Percentiles rank a stretch among this genome's conserved stretches.
Evolutionary conservation across 768 basidiomycete genomes (phyloP).

Genomic region (Phlegmacium glaucopus): DNA sequence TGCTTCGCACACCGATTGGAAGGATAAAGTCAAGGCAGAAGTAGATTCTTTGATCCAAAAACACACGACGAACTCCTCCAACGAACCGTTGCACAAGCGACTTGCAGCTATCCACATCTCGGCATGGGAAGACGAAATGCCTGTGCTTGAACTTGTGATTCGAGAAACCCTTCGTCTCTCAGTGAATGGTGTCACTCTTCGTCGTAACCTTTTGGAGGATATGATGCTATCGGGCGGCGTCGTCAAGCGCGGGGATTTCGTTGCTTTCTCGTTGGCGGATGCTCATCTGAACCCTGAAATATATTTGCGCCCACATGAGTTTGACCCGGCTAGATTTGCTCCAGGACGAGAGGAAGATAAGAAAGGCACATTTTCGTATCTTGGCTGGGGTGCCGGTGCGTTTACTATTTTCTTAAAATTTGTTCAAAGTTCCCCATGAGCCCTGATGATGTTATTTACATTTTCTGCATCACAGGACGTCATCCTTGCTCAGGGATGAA

Average conservation of each 20-base stretch:
- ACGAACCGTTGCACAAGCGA: constrained; percentile 30
- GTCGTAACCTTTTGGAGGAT: constrained; percentile 32
- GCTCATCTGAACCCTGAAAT: constrained; percentile 33
- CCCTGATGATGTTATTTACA: not conserved
- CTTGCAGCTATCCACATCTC: constrained; percentile 31
- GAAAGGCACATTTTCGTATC: constrained; percentile 26
- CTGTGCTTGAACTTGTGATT: constrained; percentile 32
- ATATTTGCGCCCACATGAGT: constrained; percentile 31
- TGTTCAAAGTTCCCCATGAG: too few species aligned
- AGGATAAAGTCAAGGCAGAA: constrained; percentile 28
- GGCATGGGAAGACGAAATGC: constrained; percentile 42
- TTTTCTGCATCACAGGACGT: constrained; percentile 22
- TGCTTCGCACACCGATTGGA: constrained; percentile 33
- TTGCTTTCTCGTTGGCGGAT: constrained; percentile 32
- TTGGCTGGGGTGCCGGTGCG: constrained; percentile 41
- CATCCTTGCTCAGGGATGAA: constrained; percentile 38
- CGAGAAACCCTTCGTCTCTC: constrained; percentile 38
- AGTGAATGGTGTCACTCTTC: constrained; percentile 24
- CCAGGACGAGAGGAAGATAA: constrained; percentile 33
- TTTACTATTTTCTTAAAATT: not conserved
- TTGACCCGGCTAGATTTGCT: constrained; percentile 33
- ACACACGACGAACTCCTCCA: constrained; percentile 21
- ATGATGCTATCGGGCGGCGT: constrained; percentile 21
- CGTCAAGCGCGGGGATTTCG: constrained; percentile 31
- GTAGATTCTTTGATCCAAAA: constrained; percentile 26